These are phyloP conservation scores for Carex kokanica DNA, from an alignment of 176 grass and related monocot genomes.

Conservation along the genomic window DNA sequence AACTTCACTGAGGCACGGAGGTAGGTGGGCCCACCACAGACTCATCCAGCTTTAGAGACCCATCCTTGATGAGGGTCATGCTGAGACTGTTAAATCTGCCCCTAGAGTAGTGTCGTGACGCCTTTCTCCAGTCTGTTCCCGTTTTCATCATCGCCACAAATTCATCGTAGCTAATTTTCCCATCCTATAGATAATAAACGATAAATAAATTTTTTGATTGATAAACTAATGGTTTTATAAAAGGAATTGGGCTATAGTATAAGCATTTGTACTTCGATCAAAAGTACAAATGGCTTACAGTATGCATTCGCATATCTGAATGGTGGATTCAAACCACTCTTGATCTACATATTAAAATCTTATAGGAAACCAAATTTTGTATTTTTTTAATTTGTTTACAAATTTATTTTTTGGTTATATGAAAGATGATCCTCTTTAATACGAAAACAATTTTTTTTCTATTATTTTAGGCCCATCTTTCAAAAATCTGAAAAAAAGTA, in stretches of 20 bases:
- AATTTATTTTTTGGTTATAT: too few relatives aligned
- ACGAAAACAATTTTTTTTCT: too few relatives aligned
- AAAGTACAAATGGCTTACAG: too few relatives aligned
- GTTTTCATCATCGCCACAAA: conserved; percentile 99
- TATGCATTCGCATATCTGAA: too few relatives aligned
- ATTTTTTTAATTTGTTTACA: too few relatives aligned
- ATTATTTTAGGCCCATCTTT: too few relatives aligned
- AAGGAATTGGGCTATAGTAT: too few relatives aligned
- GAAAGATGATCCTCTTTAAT: too few relatives aligned
- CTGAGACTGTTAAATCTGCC: conserved; percentile 99
- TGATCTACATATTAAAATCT: background rate
- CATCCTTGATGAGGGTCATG: conserved; percentile 94
- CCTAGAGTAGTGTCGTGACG: conserved; percentile 95
- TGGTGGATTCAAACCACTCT: too few relatives aligned
- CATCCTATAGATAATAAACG: conserved; percentile 55
- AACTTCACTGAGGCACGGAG: conserved; percentile 40
- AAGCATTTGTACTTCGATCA: too few relatives aligned
- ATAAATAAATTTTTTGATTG: conserved; percentile 6
- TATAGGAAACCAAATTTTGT: too few relatives aligned
- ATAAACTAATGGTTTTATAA: background rate
- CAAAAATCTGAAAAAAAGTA: too few relatives aligned
- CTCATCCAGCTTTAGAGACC: conserved; percentile 80
- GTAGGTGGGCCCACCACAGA: conserved; percentile 14
- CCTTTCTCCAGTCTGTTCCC: conserved; percentile 98
- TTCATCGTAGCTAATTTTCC: conserved; percentile 96